Base-by-base conservation (phyloP, 495 filamentous ascomycete species). In the Aspergillus sparsus region DNA sequence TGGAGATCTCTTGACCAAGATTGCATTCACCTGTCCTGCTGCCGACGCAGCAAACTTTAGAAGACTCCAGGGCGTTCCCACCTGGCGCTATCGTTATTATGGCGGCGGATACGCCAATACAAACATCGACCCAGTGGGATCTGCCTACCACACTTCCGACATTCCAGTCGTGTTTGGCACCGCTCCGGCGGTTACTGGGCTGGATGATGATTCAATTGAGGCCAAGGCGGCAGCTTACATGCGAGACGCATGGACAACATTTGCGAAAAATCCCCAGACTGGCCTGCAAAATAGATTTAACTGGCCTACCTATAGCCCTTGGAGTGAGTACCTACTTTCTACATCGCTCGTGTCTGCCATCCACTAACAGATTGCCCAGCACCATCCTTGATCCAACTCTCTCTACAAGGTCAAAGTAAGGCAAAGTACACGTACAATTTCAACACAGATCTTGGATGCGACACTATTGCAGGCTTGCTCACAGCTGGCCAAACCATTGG, bases 241-340 rank as follows among this genome's bases (percentile, higher is more conserved):
- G 52, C 36, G 37, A 2, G 52, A 55, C 13, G 52, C 52, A 42
- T 55, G 52, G 52, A 32, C 52, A 4, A 55, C 37, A 6, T 55
- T 55, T 7, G 52, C 52, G 37, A 55, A 55, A 39, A 32, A 44
- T n/a, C 36, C 36, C 1, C 42, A 11, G 9, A 44, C 10, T n/a
- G 36, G 52, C 5, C 27, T 55, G 36, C 21, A 21, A 8, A 39
- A 44, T 21, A 55, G 31, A 13, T 32, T 55, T 7, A 12, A 39
- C 10, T 55, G 52, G 52, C 52, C 37, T 41, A 55, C 37, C 16
- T 55, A 44, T 31, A 21, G 44, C 36, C 52, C 52, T 1, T n/a
- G 42, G 37, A 44, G 52, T 55, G n/a, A 8, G 52, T 44, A 34
- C 21, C 36, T 39, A 9, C 8, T 42, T 42, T n/a, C 36, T n/a